A percentile compares a stretch with the other conserved stretches of the same genome.
Conservation (phyloP, 225 moss, liverwort and hornwort genomes). For the Rhytidiadelphus loreus region DNA sequence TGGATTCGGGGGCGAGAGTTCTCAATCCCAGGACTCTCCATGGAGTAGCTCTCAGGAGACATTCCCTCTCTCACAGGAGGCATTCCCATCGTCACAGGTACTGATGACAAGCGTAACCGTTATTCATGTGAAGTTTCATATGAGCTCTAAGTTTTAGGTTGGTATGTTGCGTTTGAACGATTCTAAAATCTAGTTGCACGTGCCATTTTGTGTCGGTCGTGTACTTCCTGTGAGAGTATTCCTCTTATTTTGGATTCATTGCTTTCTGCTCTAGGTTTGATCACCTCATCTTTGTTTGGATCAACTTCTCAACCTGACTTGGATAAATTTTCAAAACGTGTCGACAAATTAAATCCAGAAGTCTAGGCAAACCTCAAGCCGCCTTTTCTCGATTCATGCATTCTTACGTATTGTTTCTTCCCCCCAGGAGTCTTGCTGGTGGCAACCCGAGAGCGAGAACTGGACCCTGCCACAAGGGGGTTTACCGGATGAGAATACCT, state of each 20-base stretch:
- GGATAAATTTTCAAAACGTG: background rate
- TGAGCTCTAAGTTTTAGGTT: background rate
- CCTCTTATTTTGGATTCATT: background rate
- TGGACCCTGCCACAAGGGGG: conserved; percentile 24
- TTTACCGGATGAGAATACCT: conserved; percentile 47
- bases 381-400: background rate
- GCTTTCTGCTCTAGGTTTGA: background rate
- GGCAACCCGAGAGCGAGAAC: conserved; percentile 69
- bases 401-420: background rate
- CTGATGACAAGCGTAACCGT: background rate
- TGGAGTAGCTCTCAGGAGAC: conserved; percentile 84
- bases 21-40: conserved; percentile 60
- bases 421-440: conserved; percentile 75
- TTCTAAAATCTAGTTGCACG: background rate
- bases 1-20: conserved; percentile 79
- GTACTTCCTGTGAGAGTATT: background rate
- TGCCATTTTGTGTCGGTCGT: background rate
- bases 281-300: background rate
- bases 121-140: conserved; percentile 3
- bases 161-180: background rate
- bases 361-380: background rate
- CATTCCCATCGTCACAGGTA: conserved; percentile 67
- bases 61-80: conserved; percentile 38
- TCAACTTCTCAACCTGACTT: background rate
- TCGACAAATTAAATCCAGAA: background rate